A percentile compares a stretch with the other conserved stretches of the same genome.
Conservation (phyloP, 2,329 filamentous ascomycete genomes). For the Blastomyces gilchristii region DNA sequence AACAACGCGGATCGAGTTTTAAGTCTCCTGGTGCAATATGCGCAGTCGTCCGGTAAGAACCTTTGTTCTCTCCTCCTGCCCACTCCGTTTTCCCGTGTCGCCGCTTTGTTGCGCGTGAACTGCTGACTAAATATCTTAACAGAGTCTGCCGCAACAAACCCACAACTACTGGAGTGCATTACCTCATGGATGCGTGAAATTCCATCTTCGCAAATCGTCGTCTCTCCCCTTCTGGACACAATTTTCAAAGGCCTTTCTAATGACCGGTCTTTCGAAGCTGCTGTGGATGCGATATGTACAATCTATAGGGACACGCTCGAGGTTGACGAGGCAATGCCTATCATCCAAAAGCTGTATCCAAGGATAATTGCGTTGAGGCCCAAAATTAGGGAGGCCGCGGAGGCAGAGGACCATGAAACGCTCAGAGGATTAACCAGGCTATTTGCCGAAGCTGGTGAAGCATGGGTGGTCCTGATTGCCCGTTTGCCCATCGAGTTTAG, state of each 20-base stretch:
- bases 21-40: slow-evolving; percentile 76
- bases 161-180: slow-evolving; percentile 86
- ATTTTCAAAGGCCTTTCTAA: slow-evolving; percentile 63
- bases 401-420: slow-evolving; percentile 71
- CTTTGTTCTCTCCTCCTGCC: background rate
- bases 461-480: slow-evolving; percentile 87
- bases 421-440: slow-evolving; percentile 84
- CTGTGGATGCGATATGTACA: slow-evolving; percentile 83
- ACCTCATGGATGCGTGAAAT: slow-evolving; percentile 96
- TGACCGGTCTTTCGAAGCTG: slow-evolving; percentile 71
- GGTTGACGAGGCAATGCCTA: slow-evolving; percentile 76
- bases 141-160: slow-evolving; percentile 73
- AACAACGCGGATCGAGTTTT: slow-evolving; percentile 86
- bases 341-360: slow-evolving; percentile 74
- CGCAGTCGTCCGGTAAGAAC: slow-evolving; percentile 70
- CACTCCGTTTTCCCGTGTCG: background rate
- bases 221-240: slow-evolving; percentile 71
- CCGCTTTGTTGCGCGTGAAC: background rate
- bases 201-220: slow-evolving; percentile 69
- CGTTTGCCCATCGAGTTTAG: slow-evolving; percentile 73
- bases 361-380: slow-evolving; percentile 65
- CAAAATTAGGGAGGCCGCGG: slow-evolving; percentile 62
- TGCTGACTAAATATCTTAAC: slow-evolving; percentile 10
- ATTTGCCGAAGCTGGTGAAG: slow-evolving; percentile 84
- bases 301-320: slow-evolving; percentile 88